Evolutionary conservation across 768 basidiomycete genomes (phyloP).

Genomic region (Boletus sp.): DNA sequence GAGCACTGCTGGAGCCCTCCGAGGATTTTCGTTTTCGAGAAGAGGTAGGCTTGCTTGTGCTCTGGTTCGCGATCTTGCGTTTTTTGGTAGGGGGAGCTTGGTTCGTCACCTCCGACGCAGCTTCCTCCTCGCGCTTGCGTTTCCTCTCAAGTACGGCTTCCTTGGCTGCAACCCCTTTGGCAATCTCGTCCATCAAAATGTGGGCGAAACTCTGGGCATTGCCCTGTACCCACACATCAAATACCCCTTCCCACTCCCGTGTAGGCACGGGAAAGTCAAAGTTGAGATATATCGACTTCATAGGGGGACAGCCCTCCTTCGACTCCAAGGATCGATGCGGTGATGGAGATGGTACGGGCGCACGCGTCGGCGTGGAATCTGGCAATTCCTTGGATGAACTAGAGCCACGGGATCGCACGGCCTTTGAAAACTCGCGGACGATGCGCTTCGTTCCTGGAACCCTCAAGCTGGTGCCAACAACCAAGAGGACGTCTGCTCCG

Average conservation of each 20-base stretch:
- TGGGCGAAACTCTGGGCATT: constrained; percentile 81
- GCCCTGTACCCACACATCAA: constrained; percentile 87
- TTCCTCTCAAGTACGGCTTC: constrained; percentile 55
- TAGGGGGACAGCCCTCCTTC: constrained; percentile 49
- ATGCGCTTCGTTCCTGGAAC: constrained; percentile 92
- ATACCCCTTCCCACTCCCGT: constrained; percentile 86
- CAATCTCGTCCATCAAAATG: constrained; percentile 56
- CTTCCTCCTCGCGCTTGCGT: constrained; percentile 54
- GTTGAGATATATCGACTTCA: constrained; percentile 80
- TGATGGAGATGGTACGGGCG: constrained; percentile 48
- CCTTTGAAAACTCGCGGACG: constrained; percentile 84
- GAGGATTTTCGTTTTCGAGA: constrained; percentile 26
- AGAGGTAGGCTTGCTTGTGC: constrained; percentile 13
- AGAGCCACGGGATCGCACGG: constrained; percentile 54
- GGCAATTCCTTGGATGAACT: constrained; percentile 35
- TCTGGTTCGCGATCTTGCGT: constrained; percentile 20
- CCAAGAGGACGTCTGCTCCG: constrained; percentile 80
- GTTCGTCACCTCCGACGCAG: constrained; percentile 11
- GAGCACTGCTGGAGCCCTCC: constrained; percentile 17
- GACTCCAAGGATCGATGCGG: constrained; percentile 36
- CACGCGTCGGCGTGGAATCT: constrained; percentile 23
- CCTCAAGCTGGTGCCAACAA: constrained; percentile 86
- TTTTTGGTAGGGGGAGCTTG: constrained; percentile 24
- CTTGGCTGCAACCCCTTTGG: constrained; percentile 52
- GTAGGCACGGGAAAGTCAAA: constrained; percentile 83